These are phyloP conservation scores for Ganoderma resinaceum DNA, from an alignment of 1,284 basidiomycete genomes.

Conservation along the genomic window DNA sequence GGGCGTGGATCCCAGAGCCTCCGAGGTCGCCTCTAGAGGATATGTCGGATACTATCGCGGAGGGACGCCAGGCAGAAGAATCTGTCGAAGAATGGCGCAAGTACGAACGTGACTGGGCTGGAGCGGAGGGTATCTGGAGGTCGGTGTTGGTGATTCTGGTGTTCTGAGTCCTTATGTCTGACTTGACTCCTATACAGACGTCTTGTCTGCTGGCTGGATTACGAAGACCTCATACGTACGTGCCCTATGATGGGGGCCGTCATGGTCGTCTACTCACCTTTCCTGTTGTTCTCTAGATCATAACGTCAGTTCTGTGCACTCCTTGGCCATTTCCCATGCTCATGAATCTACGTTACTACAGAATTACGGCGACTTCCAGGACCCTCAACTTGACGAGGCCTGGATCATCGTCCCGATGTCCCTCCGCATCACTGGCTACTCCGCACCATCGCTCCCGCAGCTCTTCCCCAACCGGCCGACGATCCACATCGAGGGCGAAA, in stretches of 20 bases:
- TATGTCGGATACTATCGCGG: not conserved
- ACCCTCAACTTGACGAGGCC: conserved; percentile 50
- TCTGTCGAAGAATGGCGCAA: conserved; percentile 26
- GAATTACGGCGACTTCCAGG: conserved; percentile 38
- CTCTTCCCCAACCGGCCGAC: conserved; percentile 50
- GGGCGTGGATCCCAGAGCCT: conserved; percentile 44
- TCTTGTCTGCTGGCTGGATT: conserved; percentile 65
- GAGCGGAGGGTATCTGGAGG: conserved; percentile 61
- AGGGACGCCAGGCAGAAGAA: not conserved
- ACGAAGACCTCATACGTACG: conserved; percentile 59
- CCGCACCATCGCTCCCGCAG: conserved; percentile 40
- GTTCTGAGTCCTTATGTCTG: not conserved
- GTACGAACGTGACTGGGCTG: conserved; percentile 66
- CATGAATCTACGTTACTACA: conserved; percentile 9
- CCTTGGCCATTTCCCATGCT: not conserved
- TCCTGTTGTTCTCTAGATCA: conserved; percentile 38
- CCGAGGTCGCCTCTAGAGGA: not conserved
- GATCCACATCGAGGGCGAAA: conserved; percentile 57
- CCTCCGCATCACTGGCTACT: conserved; percentile 53
- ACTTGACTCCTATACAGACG: conserved; percentile 43
- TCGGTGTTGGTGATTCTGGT: conserved; percentile 32
- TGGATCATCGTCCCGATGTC: conserved; percentile 61
- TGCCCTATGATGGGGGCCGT: not conserved
- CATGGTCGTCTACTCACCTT: not conserved
- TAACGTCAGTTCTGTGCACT: conserved; percentile 41